These are phyloP conservation scores for Aeschynomene evenia DNA, from an alignment of 306 rosid genomes.

Conservation along the genomic window DNA sequence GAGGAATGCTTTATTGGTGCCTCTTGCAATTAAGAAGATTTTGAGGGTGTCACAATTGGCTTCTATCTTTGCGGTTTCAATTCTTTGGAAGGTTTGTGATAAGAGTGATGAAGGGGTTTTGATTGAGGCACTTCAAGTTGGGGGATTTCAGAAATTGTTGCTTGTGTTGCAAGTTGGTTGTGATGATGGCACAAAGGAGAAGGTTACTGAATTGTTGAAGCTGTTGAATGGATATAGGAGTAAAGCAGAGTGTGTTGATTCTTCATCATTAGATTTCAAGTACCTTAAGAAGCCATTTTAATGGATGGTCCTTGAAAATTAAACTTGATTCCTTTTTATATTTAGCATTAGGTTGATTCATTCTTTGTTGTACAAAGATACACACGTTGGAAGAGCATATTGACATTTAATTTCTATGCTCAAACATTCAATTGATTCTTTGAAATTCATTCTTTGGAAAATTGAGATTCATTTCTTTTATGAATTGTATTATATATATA, in stretches of 20 bases:
- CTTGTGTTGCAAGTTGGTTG: slow-evolving; percentile 80
- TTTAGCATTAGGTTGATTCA: neutral
- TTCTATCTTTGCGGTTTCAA: slow-evolving; percentile 52
- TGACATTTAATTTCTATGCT: neutral
- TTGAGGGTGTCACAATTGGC: slow-evolving; percentile 61
- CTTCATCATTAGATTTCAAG: slow-evolving; percentile 57
- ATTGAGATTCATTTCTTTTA: neutral
- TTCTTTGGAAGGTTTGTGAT: slow-evolving; percentile 62
- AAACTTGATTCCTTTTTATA: neutral
- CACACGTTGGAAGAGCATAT: neutral
- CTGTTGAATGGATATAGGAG: slow-evolving; percentile 51
- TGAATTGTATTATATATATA: too few species aligned
- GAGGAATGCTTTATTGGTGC: slow-evolving; percentile 57
- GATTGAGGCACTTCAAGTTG: slow-evolving; percentile 64
- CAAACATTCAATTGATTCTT: slow-evolving; percentile 27
- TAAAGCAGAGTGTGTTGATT: slow-evolving; percentile 52
- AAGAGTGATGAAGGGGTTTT: slow-evolving; percentile 37
- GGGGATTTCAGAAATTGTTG: slow-evolving; percentile 72
- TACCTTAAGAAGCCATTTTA: slow-evolving; percentile 57
- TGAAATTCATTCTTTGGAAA: slow-evolving; percentile 12
- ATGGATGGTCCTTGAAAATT: slow-evolving; percentile 14
- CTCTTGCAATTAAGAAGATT: slow-evolving; percentile 70
- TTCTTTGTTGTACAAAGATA: slow-evolving; percentile 39
- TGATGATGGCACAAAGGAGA: slow-evolving; percentile 52
- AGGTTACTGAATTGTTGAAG: slow-evolving; percentile 66